Evolutionary conservation across 441 rosid species (phyloP).

Genomic region (Jatropha podagrica): DNA sequence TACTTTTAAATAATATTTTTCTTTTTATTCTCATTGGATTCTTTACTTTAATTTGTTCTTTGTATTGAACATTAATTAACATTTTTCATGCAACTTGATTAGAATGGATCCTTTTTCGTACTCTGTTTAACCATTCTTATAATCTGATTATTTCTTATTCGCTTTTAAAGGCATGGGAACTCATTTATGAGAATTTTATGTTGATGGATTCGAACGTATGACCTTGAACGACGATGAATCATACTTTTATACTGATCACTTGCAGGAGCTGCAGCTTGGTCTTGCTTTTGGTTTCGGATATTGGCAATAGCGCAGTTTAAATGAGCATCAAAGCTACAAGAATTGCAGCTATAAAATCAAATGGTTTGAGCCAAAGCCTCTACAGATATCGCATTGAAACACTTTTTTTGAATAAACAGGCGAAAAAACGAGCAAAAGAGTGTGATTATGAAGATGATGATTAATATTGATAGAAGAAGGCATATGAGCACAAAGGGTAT

Average conservation of each 20-base stretch:
- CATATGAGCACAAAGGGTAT: conserved; percentile 11
- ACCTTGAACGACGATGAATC: too few species aligned
- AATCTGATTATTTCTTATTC: too few species aligned
- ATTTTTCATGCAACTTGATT: background rate
- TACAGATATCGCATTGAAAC: conserved; percentile 12
- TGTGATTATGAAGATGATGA: background rate
- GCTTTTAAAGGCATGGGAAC: too few species aligned
- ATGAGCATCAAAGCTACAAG: conserved; percentile 15
- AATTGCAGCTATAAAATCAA: background rate
- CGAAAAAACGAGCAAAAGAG: background rate
- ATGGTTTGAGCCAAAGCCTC: background rate
- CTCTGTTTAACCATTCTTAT: too few species aligned
- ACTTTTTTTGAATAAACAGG: background rate
- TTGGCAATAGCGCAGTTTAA: conserved; percentile 3
- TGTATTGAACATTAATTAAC: background rate
- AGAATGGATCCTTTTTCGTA: background rate
- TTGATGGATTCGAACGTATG: too few species aligned
- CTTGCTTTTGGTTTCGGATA: background rate
- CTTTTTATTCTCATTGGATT: conserved; percentile 1
- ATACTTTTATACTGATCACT: background rate
- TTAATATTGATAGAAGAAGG: conserved; percentile 1
- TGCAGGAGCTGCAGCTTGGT: background rate
- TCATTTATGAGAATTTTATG: too few species aligned
- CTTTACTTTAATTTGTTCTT: background rate
- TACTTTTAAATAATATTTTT: background rate